Base-by-base conservation (phyloP, 345 rosid species). In the Hypericum perforatum region DNA sequence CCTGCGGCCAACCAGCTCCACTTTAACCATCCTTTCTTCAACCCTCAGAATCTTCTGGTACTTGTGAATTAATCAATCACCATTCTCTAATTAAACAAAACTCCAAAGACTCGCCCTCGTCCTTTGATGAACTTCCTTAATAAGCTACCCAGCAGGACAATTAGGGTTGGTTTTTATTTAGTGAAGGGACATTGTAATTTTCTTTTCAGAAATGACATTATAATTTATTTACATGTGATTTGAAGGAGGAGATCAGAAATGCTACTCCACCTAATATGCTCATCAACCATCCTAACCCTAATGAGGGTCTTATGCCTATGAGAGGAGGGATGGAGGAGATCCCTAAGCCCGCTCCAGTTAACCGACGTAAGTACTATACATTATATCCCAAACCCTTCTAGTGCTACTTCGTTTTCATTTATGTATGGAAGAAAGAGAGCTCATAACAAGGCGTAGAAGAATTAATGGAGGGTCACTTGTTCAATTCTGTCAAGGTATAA, bases 1-100 rank as follows among this genome's bases (percentile, higher is more conserved):
- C 95, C 97, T 29, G 65, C 89, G 0, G 69, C 87, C 11, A 86
- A 82, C 70, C 94, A 83, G 76, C 79, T 82, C 58, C 92, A 92
- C 44, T 74, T 74, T 6, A 82, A 86, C 29, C 94, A 82, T 57
- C 53, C 78, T 61, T 85, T 78, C 86, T 92, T 75, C 58, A 70
- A 71, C 58, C 76, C 95, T 13, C 99, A 78, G 61, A 84, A 86
- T 66, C 70, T 84, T 29, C 71, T 82, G 81, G 89, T 86, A 74
- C 37, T 16, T 41, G 41, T 22, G 32, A 10, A 7, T 41, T 44
- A 52, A 41, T 13, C 7, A 49, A 22, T 13, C 13, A 22, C 11
- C 29, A 22, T 22, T 22, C 32, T 22, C 32, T 22, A 22, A 22
- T 22, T 22, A 22, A 22, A 22, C 4, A 1, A 1, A 22, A 1